phyloP scores from a whole-genome alignment of 2,329 filamentous ascomycete genomes.

The Phaeosphaeriaceae sp. region DNA sequence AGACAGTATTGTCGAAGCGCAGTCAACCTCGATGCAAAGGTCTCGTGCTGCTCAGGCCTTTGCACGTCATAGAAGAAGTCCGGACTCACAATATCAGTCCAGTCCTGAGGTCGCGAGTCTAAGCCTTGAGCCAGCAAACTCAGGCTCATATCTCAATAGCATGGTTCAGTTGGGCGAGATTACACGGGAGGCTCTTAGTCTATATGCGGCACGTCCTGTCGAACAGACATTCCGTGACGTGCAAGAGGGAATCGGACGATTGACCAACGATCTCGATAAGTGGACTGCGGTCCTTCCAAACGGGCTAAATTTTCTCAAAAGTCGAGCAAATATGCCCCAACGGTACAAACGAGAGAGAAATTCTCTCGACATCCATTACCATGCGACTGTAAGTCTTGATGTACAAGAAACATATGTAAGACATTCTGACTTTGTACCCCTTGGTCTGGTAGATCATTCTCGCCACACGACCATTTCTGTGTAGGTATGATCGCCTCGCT shows the following conservation, averaged over 20 bases:
- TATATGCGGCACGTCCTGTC: constrained; percentile 42
- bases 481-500: constrained; percentile 41
- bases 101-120: not conserved
- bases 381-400: constrained; percentile 17
- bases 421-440: not conserved
- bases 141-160: constrained; percentile 25
- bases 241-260: constrained; percentile 36
- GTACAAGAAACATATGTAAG: not conserved
- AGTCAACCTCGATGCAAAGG: constrained; percentile 8
- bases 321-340: not conserved
- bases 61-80: not conserved
- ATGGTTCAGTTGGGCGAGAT: constrained; percentile 35
- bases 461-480: constrained; percentile 50
- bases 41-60: not conserved
- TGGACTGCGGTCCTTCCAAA: constrained; percentile 42
- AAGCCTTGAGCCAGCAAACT: constrained; percentile 20
- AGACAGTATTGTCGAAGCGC: constrained; percentile 21
- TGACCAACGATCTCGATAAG: constrained; percentile 39
- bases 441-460: constrained; percentile 30
- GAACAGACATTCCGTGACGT: constrained; percentile 44
- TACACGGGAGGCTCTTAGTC: constrained; percentile 35
- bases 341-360: constrained; percentile 18
- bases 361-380: constrained; percentile 26
- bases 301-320: constrained; percentile 22
- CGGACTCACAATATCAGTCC: not conserved